Base-by-base conservation (phyloP, 306 rosid genomes). In the Cucurbita pepo region DNA sequence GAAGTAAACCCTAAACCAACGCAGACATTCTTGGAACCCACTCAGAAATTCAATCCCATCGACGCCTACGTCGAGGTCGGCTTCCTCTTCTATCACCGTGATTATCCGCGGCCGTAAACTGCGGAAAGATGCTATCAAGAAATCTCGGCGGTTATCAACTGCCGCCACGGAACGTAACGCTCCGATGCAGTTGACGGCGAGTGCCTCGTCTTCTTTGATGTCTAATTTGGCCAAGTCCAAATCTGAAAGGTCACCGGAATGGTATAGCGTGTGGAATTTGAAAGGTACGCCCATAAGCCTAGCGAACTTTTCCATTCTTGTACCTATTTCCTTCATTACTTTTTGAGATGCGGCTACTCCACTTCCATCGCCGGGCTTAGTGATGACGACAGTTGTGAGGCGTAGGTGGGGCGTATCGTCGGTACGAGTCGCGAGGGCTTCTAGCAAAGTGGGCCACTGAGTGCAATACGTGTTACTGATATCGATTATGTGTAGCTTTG, bases 1-100 rank as follows among this genome's bases (percentile, higher is more conserved):
- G 53, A 94, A 94, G 59, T 91, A 94, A 83, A 94, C 92, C 96
- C 96, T 88, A 87, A 91, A 94, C 99, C 99, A 94, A 37, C 96
- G 77, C 80, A 94, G 78, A 55, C 96, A 94, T 59, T 94, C 99
- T 22, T 88, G 83, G 56, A 94, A 86, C 0, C 99, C 96, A 3
- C 64, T 86, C 34, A 89, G 85, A 22, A 94, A 94, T 56, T 89
- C 96, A 52, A 73, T 14, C 52, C 99, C 99, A 3, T 94, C 97
- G 15, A 69, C 76, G 0, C 99, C 99, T 3, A 91, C 82, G 61
- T 91, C 90, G 8, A 94, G 84, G 58, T 94, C 99, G 11, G 99
- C 99, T 56, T 94, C 99, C 50, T 94, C 99, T 62, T 94, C 99
- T 0, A 87, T 97, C 51, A 94, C 74, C 0, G 99, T 94, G 1